Base-by-base conservation (phyloP, 2,329 filamentous ascomycete genomes). In the Hypoxylon sp. region DNA sequence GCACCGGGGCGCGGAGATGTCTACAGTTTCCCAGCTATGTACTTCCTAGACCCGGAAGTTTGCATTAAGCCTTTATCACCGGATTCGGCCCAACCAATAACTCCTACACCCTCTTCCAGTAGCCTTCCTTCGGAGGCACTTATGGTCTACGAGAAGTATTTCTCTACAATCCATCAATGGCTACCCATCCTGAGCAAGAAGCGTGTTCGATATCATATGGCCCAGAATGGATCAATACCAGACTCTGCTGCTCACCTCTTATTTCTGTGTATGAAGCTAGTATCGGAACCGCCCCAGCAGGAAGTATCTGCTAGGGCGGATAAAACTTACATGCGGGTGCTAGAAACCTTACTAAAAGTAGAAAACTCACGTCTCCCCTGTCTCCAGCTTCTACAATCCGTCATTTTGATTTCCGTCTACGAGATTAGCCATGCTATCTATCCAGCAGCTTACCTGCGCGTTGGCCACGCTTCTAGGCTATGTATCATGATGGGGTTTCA, bases 381-480 rank as follows among this genome's bases (percentile, higher is more conserved):
- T 31, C 62, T 78, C 11, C 57, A 71, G n/a, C 64, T 74, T 3
- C 69, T 79, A 6, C 74, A 79, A 44, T 71, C 74, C 1, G 44
- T 73, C 20, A 62, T 80, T 10, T 66, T 81, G 6, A 66, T 79
- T 6, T 69, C 77, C 1, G 20, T 76, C 0, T 81, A 79, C 62
- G 79, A 81, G 70, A 69, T 80, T n/a, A 75, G 76, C 2, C 78
- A 81, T 44, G 78, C 73, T 8, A 75, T 81, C 37, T 79, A 77
- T 25, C 79, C 79, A 0, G 74, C 77, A 1, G 79, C 75, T 0
- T 81, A 77, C 50, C 56, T 79, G 27, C 75, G 72, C 1, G 63
- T 76, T 8, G 76, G 78, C 5, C 62, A 72, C 40, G 73, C 73
- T 7, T 71, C 69, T 3, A 69, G 74, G n/a, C 49, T 77, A 6